Base-by-base conservation (phyloP, 2,329 filamentous ascomycete genomes). In the Anisogramma anomala region DNA sequence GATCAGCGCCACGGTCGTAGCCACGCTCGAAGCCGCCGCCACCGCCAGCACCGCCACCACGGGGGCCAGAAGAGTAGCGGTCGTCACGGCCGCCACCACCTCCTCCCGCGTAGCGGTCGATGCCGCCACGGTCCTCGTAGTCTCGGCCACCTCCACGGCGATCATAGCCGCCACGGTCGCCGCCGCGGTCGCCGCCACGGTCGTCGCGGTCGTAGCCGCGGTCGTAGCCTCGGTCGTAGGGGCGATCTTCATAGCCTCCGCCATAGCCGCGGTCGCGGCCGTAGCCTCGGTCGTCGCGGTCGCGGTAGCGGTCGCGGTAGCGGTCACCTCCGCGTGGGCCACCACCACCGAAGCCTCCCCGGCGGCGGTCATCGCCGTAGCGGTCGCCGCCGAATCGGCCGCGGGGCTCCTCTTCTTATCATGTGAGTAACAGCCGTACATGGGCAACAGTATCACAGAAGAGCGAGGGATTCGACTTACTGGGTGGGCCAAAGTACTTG, bases 401-500 rank as follows among this genome's bases (percentile, higher is more conserved):
- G 35, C 68, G 64, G 47, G 67, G 67, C 52, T 75, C 71, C 52
- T 75, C 71, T 57, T 72, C 67, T 58, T 65, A 64, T 51, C 58
- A 49, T 33, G 33, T 44, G 27, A 41, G 41, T 35, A 41, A 25
- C 18, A 19, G 31, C 30, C 19, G 17, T 11, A 28, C 14, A 40
- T 25, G 49, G 55, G 60, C 45, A 57, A 58, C 43, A 64, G 62
- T 46, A 65, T 60, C 54, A 62, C 58, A 48, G 65, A 65, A 51
- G 70, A 68, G 62, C 42, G 47, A 13, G 20, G 7, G 25, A 23
- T n/a, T 22, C n/a, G 49, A 68, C 82, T 70, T 69, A 91, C 88
- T 98, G 50, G 91, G 91, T 48, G 91, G 91, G 39, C 91, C 91
- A 59, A 95, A 96, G 74, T 98, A 98, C 70, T 96, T 96, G 68